Evolutionary conservation across 495 filamentous ascomycete genomes (phyloP).

Genomic region (Penicillium taxi): DNA sequence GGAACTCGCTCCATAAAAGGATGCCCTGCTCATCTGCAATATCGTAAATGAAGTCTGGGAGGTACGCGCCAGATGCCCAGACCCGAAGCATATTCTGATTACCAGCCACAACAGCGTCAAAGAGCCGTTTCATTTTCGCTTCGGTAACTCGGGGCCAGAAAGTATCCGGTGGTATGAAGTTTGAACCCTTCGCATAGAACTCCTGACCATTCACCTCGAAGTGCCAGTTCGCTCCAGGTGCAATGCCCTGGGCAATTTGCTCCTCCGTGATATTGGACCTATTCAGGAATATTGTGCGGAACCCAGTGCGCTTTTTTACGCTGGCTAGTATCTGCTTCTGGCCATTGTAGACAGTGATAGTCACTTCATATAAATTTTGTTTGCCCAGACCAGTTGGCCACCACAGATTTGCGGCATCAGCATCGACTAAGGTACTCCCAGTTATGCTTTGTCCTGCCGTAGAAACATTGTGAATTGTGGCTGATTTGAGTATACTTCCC

Average conservation of each 20-base stretch:
- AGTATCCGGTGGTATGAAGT: conserved; percentile 58
- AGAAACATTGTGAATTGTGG: conserved; percentile 36
- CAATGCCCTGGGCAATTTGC: conserved; percentile 49
- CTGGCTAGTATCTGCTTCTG: conserved; percentile 30
- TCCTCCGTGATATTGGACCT: conserved; percentile 50
- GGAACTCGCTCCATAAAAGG: conserved; percentile 60
- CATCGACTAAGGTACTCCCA: conserved; percentile 39
- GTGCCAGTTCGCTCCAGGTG: conserved; percentile 60
- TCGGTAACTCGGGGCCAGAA: conserved; percentile 60
- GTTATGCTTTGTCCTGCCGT: conserved; percentile 42
- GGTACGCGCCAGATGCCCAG: conserved; percentile 58
- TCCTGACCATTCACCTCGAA: conserved; percentile 62
- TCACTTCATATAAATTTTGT: conserved; percentile 53
- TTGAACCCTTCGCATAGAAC: conserved; percentile 61
- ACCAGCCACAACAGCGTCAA: conserved; percentile 48
- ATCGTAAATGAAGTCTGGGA: conserved; percentile 62
- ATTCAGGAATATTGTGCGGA: conserved; percentile 62
- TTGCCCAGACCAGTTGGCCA: conserved; percentile 54
- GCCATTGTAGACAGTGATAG: conserved; percentile 34
- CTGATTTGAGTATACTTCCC: conserved; percentile 40
- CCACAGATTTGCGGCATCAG: conserved; percentile 49
- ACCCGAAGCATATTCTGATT: conserved; percentile 67
- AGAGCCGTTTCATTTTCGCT: conserved; percentile 44
- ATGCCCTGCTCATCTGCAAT: conserved; percentile 59
- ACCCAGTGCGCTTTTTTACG: conserved; percentile 52